Evolutionary conservation across 345 rosid species (phyloP).

Genomic region (Arabis alpina): DNA sequence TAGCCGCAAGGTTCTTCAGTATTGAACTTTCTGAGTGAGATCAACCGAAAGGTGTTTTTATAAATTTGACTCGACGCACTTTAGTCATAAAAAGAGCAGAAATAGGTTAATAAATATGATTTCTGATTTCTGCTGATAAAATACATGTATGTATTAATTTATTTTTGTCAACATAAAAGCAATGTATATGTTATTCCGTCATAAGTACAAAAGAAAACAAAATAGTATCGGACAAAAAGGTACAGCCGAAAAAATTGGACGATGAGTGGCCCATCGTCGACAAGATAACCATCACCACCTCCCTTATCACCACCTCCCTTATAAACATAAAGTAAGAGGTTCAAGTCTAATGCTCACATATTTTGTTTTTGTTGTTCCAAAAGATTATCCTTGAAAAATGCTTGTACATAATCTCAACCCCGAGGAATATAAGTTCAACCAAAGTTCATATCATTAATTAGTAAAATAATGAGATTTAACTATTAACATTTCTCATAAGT

Average conservation of each 20-base stretch:
- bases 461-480: too few species aligned
- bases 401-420: not conserved
- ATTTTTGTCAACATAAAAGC: conserved; percentile 4
- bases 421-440: not conserved
- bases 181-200: not conserved
- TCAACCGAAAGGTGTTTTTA: conserved; percentile 27
- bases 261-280: conserved; percentile 28
- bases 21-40: conserved; percentile 11
- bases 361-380: not conserved
- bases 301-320: conserved; percentile 31
- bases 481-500: too few species aligned
- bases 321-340: not conserved
- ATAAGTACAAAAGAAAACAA: not conserved
- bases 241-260: conserved; percentile 23
- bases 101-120: not conserved
- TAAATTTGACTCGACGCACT: conserved; percentile 27
- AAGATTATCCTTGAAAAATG: not conserved
- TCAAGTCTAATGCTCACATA: not conserved
- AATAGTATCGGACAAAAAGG: conserved; percentile 25
- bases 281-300: conserved; percentile 28
- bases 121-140: not conserved
- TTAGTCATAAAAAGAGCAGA: conserved; percentile 1
- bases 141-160: not conserved
- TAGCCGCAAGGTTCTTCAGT: conserved; percentile 8
- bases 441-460: too few species aligned